phyloP scores from a whole-genome alignment of 2,329 filamentous ascomycete species.

The Penicillium crustosum region DNA sequence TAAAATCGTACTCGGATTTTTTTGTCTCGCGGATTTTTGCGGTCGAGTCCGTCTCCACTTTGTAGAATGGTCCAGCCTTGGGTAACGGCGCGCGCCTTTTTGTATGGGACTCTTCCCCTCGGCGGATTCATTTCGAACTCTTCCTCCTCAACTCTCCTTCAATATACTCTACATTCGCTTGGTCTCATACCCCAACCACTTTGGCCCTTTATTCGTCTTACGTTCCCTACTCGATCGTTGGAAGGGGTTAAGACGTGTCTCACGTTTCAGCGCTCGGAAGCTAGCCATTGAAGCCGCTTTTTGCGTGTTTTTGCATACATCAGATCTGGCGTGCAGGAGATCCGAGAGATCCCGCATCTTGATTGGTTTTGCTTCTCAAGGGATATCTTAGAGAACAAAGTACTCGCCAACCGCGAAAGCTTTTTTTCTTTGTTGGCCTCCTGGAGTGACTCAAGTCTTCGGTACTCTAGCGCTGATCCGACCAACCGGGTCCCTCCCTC shows the following conservation, averaged over 20 bases:
- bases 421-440: slow-evolving; percentile 5
- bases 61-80: neutral
- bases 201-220: neutral
- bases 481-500: slow-evolving; percentile 3
- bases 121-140: neutral
- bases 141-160: neutral
- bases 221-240: slow-evolving; percentile 1
- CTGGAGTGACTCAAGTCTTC: slow-evolving; percentile 6
- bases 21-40: neutral
- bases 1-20: neutral
- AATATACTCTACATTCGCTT: slow-evolving; percentile 1
- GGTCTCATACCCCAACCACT: neutral
- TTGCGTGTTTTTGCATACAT: slow-evolving; percentile 13
- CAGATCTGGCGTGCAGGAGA: slow-evolving; percentile 15
- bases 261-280: slow-evolving; percentile 9
- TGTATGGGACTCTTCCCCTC: slow-evolving; percentile 7
- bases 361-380: slow-evolving; percentile 9
- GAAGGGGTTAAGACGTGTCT: slow-evolving; percentile 13
- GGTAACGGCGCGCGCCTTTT: neutral
- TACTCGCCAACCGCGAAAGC: slow-evolving; percentile 5
- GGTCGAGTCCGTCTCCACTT: slow-evolving; percentile 2
- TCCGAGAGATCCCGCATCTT: slow-evolving; percentile 1
- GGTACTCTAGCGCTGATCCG: slow-evolving; percentile 1
- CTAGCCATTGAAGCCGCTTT: slow-evolving; percentile 3
- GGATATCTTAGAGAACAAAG: slow-evolving; percentile 1